A percentile compares a stretch with the other conserved stretches of the same genome.
phyloP scores from a whole-genome alignment of 2,329 filamentous ascomycete species.

The Neoscytalidium dimidiatum region DNA sequence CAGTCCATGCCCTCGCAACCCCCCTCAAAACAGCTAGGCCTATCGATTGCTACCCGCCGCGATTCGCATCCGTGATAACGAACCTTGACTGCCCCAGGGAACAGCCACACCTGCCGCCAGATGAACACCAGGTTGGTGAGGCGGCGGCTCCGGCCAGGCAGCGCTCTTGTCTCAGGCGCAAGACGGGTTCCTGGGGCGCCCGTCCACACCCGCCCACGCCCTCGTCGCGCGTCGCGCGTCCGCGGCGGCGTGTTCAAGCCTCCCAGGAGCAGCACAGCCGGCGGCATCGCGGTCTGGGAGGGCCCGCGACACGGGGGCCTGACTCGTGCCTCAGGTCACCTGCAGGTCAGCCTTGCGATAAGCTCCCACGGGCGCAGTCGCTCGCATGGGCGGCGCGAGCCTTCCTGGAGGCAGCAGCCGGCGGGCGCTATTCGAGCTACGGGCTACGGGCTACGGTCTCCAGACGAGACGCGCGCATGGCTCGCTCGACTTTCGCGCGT shows the following conservation, averaged over 20 bases:
- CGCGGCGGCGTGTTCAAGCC: not conserved
- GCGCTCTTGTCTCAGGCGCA: not conserved
- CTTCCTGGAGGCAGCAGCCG: constrained; percentile 10
- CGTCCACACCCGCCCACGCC: not conserved
- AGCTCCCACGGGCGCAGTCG: not conserved
- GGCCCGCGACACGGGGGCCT: not conserved
- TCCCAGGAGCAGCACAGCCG: not conserved
- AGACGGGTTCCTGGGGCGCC: not conserved
- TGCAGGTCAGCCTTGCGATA: constrained; percentile 11
- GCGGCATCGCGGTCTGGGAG: not conserved
- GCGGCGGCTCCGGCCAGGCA: not conserved
- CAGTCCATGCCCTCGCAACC: not conserved
- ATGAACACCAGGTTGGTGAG: not conserved
- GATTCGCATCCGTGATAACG: not conserved
- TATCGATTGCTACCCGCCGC: not conserved
- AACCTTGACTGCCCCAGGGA: not conserved
- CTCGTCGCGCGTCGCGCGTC: not conserved
- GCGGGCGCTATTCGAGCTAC: not conserved
- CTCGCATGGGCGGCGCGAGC: constrained; percentile 1
- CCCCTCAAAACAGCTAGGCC: not conserved
- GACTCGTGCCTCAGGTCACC: constrained; percentile 1
- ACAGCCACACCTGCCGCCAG: not conserved
- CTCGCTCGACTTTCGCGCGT: not conserved
- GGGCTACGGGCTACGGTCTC: too few species aligned
- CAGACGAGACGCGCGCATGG: too few species aligned